Base-by-base conservation (phyloP, 2,329 filamentous ascomycete genomes). In the Phaeosphaeria sp. region DNA sequence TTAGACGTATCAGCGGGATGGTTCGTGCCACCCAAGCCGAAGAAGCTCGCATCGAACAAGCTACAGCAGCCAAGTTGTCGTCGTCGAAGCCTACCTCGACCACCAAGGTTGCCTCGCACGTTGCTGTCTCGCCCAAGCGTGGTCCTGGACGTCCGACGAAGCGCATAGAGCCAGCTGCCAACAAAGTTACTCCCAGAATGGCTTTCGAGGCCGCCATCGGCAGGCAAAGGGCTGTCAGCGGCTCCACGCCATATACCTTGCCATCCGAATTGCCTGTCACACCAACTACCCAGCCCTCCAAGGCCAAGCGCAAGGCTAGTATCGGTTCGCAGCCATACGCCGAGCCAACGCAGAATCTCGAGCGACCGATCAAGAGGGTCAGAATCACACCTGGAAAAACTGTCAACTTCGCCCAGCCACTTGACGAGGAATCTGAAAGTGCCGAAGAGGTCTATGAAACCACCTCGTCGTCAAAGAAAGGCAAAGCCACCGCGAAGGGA, bases 281-380 rank as follows among this genome's bases (percentile, higher is more conserved):
- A n/a, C n/a, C n/a, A n/a, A n/a, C n/a, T n/a, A n/a, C n/a, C n/a
- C n/a, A n/a, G n/a, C n/a, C n/a, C n/a, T n/a, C n/a, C n/a, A n/a
- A n/a, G n/a, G n/a, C 36, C 50, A 55, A 55, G 46, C 52, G 52
- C 46, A 55, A 50, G 27, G 20, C n/a, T 10, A 55, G 46, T 20
- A 15, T 46, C 22, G 52, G 46, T 10, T 50, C 52, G 3, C 46
- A 44, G 9, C 36, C 52, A 2, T 55, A 55, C 52, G 13, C 23
- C n/a, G 41, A 43, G n/a, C 41, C 41, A 47, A 20, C 18, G 22
- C 48, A 21, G 3, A 49, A 41, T 20, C 50, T 25, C 17, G 20
- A 15, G 21, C 20, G 17, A 9, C 46, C 44, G 25, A 44, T 46
- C n/a, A 44, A 20, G 39, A 47, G 25, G 46, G 21, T n/a, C 36